A percentile compares a stretch with the other conserved stretches of the same genome.
phyloP scores from a whole-genome alignment of 192 early-diverging fungal species.

The Chytriomyces sp. region DNA sequence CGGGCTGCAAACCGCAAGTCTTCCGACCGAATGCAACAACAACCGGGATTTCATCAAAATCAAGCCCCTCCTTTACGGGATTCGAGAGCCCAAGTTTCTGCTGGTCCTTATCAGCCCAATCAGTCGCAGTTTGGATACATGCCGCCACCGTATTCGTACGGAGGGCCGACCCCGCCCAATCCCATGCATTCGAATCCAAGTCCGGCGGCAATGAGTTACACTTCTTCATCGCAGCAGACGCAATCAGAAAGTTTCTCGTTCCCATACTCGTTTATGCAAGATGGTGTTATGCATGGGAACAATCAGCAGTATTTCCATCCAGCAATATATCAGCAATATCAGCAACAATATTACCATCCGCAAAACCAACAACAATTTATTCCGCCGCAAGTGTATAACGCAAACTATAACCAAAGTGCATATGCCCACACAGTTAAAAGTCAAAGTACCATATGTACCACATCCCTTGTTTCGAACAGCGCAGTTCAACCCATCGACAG shows the following conservation, averaged over 20 bases:
- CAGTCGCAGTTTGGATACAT: not conserved
- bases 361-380: not conserved
- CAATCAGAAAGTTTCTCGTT: not conserved
- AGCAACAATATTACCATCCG: not conserved
- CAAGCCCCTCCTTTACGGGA: not conserved
- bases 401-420: not conserved
- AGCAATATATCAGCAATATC: not conserved
- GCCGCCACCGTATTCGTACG: not conserved
- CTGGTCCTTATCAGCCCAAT: not conserved
- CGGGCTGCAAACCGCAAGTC: not conserved
- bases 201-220: not conserved
- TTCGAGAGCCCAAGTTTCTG: not conserved
- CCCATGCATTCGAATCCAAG: not conserved
- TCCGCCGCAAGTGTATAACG: not conserved
- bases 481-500: not conserved
- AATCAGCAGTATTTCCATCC: not conserved
- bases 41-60: not conserved
- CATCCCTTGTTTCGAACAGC: not conserved
- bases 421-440: not conserved
- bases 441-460: not conserved
- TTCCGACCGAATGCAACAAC: not conserved
- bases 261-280: not conserved
- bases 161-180: too few species aligned
- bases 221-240: too few species aligned
- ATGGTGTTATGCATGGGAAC: too few species aligned